A percentile compares a stretch with the other conserved stretches of the same genome.
These are phyloP conservation scores for Annulohypoxylon nitens DNA, from an alignment of 495 filamentous ascomycete genomes.

Conservation along the genomic window DNA sequence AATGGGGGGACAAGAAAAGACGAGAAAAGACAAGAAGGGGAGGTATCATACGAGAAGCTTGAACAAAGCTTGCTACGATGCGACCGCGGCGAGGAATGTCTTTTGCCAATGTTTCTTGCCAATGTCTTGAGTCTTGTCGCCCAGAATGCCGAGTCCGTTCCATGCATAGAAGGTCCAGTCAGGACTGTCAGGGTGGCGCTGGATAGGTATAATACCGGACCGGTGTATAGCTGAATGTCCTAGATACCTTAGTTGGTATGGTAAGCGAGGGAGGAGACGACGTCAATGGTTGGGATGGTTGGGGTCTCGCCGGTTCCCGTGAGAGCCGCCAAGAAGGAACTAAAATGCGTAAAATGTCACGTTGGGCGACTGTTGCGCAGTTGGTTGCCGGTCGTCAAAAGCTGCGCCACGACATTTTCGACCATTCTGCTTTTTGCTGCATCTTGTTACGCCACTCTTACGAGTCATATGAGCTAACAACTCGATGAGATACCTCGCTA, in stretches of 20 bases:
- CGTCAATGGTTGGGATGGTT: conserved; percentile 42
- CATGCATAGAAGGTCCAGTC: conserved; percentile 23
- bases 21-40: background rate
- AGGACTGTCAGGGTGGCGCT: conserved; percentile 12
- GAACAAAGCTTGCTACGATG: conserved; percentile 31
- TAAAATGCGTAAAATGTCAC: conserved; percentile 25
- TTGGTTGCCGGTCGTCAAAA: background rate
- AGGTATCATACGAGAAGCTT: conserved; percentile 34
- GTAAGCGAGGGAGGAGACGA: conserved; percentile 36
- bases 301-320: conserved; percentile 16
- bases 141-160: conserved; percentile 44
- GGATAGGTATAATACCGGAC: conserved; percentile 26
- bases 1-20: background rate
- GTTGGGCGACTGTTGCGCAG: conserved; percentile 22
- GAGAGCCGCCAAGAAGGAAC: conserved; percentile 45
- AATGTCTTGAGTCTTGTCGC: conserved; percentile 41
- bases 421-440: background rate
- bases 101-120: conserved; percentile 45
- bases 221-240: conserved; percentile 11
- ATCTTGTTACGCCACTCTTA: conserved; percentile 27
- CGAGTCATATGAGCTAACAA: conserved; percentile 28
- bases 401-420: conserved; percentile 30
- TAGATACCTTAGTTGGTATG: background rate
- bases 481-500: background rate
- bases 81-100: conserved; percentile 8